Percentiles rank a stretch among this genome's conserved stretches.
phyloP scores from a whole-genome alignment of 306 rosid genomes.

The Pterocarpus santalinus region DNA sequence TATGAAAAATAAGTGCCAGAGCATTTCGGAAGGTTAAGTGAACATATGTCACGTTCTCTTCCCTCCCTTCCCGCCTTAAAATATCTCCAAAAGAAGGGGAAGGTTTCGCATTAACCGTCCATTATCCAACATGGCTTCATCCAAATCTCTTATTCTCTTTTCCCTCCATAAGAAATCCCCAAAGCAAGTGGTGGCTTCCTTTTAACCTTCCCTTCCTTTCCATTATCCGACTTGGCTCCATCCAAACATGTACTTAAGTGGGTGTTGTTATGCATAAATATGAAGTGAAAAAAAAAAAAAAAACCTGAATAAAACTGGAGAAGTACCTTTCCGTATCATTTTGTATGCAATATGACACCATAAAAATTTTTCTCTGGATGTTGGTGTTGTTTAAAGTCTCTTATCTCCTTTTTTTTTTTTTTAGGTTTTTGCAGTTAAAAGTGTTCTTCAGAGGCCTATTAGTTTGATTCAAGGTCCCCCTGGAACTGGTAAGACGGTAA shows the following conservation, averaged over 20 bases:
- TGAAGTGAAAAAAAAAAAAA: not conserved
- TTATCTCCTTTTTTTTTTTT: slow-evolving; percentile 12
- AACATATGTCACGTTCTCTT: not conserved
- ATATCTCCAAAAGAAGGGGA: slow-evolving; percentile 12
- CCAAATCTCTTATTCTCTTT: slow-evolving; percentile 2
- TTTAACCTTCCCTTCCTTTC: not conserved
- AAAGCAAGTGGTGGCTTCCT: not conserved
- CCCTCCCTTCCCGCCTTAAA: not conserved
- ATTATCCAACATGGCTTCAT: not conserved
- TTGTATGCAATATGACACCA: not conserved
- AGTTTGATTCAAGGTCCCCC: slow-evolving; percentile 99
- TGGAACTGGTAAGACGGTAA: slow-evolving; percentile 98
- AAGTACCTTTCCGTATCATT: slow-evolving; percentile 15
- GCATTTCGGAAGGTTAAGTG: slow-evolving; percentile 14
- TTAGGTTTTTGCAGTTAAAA: slow-evolving; percentile 97
- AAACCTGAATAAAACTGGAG: not conserved
- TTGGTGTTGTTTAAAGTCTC: slow-evolving; percentile 23
- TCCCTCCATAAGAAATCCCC: not conserved
- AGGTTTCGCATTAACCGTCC: not conserved
- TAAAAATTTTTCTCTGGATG: not conserved
- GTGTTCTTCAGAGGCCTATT: slow-evolving; percentile 98
- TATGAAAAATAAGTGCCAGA: not conserved
- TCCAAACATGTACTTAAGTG: not conserved
- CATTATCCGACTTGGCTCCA: not conserved
- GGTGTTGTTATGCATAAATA: not conserved